Conservation (phyloP, 2,329 filamentous ascomycete species). For the Passalora sequoiae region DNA sequence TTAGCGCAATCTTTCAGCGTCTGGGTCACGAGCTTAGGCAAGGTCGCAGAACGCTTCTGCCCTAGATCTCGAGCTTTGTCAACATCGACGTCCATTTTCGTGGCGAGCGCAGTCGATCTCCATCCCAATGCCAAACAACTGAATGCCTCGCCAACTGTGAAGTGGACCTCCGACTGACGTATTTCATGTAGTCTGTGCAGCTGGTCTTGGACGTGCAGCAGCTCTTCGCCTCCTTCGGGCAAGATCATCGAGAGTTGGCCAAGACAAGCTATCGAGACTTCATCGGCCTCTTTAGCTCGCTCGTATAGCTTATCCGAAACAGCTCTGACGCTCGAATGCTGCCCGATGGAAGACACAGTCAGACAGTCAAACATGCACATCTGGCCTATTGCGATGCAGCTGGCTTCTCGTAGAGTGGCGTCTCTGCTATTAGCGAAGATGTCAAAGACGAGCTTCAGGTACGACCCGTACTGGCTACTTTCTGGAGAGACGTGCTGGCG, state of each 20-base stretch:
- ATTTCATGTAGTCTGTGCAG: constrained; percentile 77
- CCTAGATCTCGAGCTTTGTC: constrained; percentile 32
- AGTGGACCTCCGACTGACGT: constrained; percentile 80
- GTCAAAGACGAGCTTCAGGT: constrained; percentile 44
- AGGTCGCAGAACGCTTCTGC: constrained; percentile 35
- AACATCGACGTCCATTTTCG: constrained; percentile 69
- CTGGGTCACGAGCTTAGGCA: constrained; percentile 61
- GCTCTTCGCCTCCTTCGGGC: constrained; percentile 40
- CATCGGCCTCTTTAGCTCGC: constrained; percentile 73
- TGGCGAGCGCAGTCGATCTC: constrained; percentile 72
- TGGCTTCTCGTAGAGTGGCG: constrained; percentile 52
- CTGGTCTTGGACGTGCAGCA: constrained; percentile 58
- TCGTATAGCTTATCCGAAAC: constrained; percentile 60
- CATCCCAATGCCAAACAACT: constrained; percentile 73
- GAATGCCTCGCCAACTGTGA: constrained; percentile 83
- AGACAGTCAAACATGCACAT: constrained; percentile 56
- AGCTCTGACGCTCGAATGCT: constrained; percentile 17
- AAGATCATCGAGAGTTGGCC: constrained; percentile 68
- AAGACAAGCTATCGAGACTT: constrained; percentile 73
- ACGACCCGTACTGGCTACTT: constrained; percentile 28
- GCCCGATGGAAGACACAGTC: constrained; percentile 37
- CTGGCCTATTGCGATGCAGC: constrained; percentile 55
- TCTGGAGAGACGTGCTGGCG: constrained; percentile 33
- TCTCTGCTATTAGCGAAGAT: constrained; percentile 54
- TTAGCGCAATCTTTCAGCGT: constrained; percentile 72